phyloP scores from a whole-genome alignment of 225 moss, liverwort and hornwort genomes.

The Polytrichum formosum region DNA sequence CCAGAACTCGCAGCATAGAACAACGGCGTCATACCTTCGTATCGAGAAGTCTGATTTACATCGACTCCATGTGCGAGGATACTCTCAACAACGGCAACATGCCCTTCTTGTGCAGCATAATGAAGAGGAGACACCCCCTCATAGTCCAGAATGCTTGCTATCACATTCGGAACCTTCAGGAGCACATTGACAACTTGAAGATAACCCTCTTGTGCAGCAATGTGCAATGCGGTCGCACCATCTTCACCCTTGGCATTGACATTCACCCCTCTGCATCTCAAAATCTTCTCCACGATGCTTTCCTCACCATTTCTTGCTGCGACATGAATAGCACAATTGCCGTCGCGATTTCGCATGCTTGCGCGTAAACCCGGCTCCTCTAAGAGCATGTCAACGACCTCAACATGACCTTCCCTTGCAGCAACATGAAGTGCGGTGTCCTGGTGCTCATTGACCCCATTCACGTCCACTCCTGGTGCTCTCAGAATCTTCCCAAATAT shows the following conservation, averaged over 20 bases:
- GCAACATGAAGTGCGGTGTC: background rate
- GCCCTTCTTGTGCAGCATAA: background rate
- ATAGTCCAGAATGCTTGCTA: background rate
- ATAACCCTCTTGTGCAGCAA: background rate
- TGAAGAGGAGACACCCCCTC: background rate
- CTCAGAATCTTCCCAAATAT: background rate
- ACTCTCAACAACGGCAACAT: background rate
- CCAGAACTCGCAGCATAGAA: background rate
- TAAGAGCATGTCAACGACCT: background rate
- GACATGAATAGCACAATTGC: background rate
- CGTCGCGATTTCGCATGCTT: background rate
- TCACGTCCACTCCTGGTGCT: background rate
- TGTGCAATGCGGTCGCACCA: background rate
- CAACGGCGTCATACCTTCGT: background rate
- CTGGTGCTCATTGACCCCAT: background rate
- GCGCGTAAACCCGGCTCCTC: background rate
- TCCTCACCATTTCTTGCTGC: background rate
- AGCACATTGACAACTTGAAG: background rate
- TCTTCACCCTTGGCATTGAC: background rate
- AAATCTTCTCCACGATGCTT: background rate
- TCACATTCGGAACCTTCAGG: background rate
- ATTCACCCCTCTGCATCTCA: background rate
- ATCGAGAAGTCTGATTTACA: background rate
- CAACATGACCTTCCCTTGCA: background rate
- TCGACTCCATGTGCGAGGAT: background rate